These are phyloP conservation scores for Trametes elegans DNA, from an alignment of 768 basidiomycete genomes.

Conservation along the genomic window DNA sequence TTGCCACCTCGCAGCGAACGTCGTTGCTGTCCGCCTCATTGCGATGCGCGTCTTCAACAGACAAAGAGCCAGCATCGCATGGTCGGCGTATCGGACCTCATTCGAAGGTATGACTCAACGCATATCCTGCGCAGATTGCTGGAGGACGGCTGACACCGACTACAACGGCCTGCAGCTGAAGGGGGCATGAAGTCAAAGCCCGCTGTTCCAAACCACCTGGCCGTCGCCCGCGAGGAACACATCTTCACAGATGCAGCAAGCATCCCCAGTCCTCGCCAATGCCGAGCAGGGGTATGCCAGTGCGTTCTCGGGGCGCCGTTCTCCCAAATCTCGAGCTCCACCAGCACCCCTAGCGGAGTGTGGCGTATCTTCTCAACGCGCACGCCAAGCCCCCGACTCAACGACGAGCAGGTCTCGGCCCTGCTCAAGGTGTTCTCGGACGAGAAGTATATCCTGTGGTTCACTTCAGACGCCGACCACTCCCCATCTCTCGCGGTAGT, in stretches of 20 bases:
- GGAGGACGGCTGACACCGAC: neutral
- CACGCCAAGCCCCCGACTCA: neutral
- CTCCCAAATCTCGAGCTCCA: neutral
- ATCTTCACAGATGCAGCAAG: conserved; percentile 15
- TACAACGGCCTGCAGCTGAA: conserved; percentile 25
- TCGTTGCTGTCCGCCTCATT: conserved; percentile 56
- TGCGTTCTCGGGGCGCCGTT: conserved; percentile 16
- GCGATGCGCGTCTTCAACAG: conserved; percentile 57
- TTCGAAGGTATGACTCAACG: conserved; percentile 11
- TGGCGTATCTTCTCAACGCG: neutral
- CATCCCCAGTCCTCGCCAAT: neutral
- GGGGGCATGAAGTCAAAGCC: neutral
- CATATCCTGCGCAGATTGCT: neutral
- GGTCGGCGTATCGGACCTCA: conserved; percentile 39
- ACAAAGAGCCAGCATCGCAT: conserved; percentile 54
- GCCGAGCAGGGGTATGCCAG: neutral
- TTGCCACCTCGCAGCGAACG: conserved; percentile 58
- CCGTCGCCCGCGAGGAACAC: conserved; percentile 8
- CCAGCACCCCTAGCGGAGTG: neutral
- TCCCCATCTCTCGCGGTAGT: conserved; percentile 38
- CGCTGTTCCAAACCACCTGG: neutral
- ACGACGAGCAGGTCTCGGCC: conserved; percentile 20
- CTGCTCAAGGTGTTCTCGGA: conserved; percentile 40
- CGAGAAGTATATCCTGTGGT: conserved; percentile 57
- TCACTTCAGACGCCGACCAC: conserved; percentile 28